Conservation (phyloP, 1,139 yeast species). For the Nakaseomyces kungkrabaensis region DNA sequence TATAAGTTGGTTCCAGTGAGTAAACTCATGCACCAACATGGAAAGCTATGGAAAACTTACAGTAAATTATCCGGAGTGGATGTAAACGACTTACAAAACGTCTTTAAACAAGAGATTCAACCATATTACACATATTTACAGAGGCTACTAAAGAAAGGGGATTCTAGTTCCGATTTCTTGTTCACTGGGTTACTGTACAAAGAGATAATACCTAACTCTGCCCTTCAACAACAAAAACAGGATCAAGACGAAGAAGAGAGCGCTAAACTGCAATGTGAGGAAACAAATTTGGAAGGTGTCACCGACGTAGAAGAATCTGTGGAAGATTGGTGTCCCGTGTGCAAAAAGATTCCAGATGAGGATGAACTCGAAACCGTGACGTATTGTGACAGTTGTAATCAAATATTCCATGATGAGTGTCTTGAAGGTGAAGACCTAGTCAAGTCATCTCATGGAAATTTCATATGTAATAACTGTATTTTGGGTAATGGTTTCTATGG, state of each 20-base stretch:
- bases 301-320: slow-evolving; percentile 13
- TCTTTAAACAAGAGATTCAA: background rate
- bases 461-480: slow-evolving; percentile 79
- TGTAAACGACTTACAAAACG: slow-evolving; percentile 1
- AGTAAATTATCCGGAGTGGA: background rate
- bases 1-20: background rate
- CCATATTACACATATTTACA: background rate
- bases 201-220: slow-evolving; percentile 5
- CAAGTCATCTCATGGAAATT: slow-evolving; percentile 45
- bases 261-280: background rate
- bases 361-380: background rate
- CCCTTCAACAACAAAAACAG: slow-evolving; percentile 8
- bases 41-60: background rate
- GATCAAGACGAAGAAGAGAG: background rate
- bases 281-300: background rate
- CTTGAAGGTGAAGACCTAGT: background rate
- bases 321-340: slow-evolving; percentile 29
- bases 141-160: background rate
- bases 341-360: background rate
- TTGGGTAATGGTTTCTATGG: slow-evolving; percentile 86
- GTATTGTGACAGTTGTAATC: slow-evolving; percentile 63
- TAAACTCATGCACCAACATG: background rate
- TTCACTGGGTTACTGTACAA: background rate
- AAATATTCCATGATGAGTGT: slow-evolving; percentile 42
- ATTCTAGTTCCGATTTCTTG: background rate